Evolutionary conservation across 305 asterid genomes (phyloP).

Genomic region (Caryopteris hybrid): DNA sequence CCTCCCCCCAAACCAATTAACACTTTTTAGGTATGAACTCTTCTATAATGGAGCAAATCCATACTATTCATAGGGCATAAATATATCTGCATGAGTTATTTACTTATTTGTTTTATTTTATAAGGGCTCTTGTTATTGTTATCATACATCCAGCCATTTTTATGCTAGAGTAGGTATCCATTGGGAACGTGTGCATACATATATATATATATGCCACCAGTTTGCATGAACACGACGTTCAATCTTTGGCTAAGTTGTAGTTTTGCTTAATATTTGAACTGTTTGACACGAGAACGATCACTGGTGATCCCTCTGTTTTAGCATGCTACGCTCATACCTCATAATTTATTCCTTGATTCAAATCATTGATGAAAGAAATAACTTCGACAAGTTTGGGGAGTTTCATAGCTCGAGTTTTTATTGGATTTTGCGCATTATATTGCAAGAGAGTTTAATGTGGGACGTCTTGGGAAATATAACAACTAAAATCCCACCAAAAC

Average conservation of each 20-base stretch:
- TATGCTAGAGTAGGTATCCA: background rate
- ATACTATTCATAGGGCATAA: too few relatives aligned
- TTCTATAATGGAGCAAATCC: too few relatives aligned
- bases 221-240: background rate
- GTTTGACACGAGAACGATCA: background rate
- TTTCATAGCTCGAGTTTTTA: background rate
- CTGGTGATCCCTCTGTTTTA: background rate
- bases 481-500: background rate
- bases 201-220: background rate
- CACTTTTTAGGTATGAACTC: too few relatives aligned
- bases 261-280: background rate
- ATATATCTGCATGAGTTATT: background rate
- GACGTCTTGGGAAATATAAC: background rate
- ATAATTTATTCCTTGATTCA: background rate
- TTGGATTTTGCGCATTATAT: background rate
- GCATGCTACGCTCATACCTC: background rate
- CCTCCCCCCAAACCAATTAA: too few relatives aligned
- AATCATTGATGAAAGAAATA: background rate
- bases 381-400: background rate
- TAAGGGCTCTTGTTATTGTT: too few relatives aligned
- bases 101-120: background rate
- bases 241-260: background rate
- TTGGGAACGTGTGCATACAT: background rate
- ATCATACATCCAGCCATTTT: background rate
- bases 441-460: background rate